These are phyloP conservation scores for Euphorbia pulcherrima DNA, from an alignment of 345 rosid species.

Conservation along the genomic window DNA sequence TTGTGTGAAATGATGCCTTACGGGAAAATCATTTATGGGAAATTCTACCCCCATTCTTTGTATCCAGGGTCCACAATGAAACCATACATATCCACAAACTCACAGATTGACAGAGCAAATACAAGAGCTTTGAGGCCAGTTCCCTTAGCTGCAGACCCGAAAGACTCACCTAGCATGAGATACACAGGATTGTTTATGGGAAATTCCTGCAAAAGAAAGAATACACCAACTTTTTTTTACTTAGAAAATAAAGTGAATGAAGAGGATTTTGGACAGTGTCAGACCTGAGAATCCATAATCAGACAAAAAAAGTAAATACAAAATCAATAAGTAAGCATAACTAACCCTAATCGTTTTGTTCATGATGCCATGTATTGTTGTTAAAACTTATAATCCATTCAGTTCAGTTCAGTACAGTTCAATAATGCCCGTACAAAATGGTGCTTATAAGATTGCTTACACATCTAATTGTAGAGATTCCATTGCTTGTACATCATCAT, in stretches of 20 bases:
- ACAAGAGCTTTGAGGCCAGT: conserved; percentile 97
- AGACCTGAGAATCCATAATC: background rate
- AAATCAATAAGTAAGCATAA: conserved; percentile 10
- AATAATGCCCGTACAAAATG: too few species aligned
- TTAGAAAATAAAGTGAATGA: background rate
- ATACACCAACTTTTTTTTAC: background rate
- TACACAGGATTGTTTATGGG: conserved; percentile 87
- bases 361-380: conserved; percentile 94
- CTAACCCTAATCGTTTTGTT: conserved; percentile 87
- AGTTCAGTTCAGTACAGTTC: too few species aligned
- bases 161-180: conserved; percentile 92
- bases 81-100: conserved; percentile 93
- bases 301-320: conserved; percentile 11
- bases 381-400: too few species aligned
- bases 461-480: conserved; percentile 38
- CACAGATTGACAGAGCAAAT: conserved; percentile 84
- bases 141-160: conserved; percentile 98
- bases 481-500: conserved; percentile 67
- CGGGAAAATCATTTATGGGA: background rate
- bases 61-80: conserved; percentile 97
- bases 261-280: background rate
- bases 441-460: background rate
- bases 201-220: conserved; percentile 60
- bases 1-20: background rate
- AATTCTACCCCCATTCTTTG: conserved; percentile 71